Evolutionary conservation across 73 alveolate genomes (phyloP), one percentile per base, ranked within the genome.

Genomic region (Paramecium pentaurelia): DNA sequence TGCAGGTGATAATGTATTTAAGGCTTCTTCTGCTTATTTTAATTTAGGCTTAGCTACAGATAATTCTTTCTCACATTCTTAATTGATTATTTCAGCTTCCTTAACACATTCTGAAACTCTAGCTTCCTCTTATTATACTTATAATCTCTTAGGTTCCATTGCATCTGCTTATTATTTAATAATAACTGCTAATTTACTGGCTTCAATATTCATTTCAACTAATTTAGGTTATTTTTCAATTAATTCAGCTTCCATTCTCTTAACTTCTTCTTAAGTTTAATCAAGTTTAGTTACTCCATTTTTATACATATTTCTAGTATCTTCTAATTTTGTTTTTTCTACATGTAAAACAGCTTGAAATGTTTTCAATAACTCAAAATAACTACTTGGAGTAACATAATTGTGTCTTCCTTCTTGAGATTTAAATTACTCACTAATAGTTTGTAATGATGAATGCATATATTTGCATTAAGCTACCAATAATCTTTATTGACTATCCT

Each of bases 341-440:
- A 93, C 97, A 73, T 89, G 58, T 36, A 97, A 92, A 27, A 97
- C 92, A 64, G 94, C 95, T 75, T 96, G 95, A 93, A 96, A 97
- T 92, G 95, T 92, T 49, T 94, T 94, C 14, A 97, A 93, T 22
- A 97, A 91, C 86, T 97, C 99, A 54, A 97, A 91, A 93, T 95
- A 97, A 47, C 97, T 95, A 38, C 98, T 96, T 0, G 99, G 99
- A 58, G 99, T 97, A 47, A 97, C 97, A 92, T 97, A 97, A 45
- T 95, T 96, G 86, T 94, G 95, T 60, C 99, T 84, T 93, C 98
- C 95, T 58, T 96, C 96, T 86, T 97, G 97, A 30, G 94, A 95
- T 58, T 93, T 71, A 87, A 94, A 98, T 85, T 94, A 86, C 20
- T 90, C 86, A 6, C 98, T 94, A 27, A 95, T 93, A 45, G 60